Evolutionary conservation across 1,284 basidiomycete species (phyloP), one percentile per base, ranked within the genome.

Genomic region (Austroboletus niveus): DNA sequence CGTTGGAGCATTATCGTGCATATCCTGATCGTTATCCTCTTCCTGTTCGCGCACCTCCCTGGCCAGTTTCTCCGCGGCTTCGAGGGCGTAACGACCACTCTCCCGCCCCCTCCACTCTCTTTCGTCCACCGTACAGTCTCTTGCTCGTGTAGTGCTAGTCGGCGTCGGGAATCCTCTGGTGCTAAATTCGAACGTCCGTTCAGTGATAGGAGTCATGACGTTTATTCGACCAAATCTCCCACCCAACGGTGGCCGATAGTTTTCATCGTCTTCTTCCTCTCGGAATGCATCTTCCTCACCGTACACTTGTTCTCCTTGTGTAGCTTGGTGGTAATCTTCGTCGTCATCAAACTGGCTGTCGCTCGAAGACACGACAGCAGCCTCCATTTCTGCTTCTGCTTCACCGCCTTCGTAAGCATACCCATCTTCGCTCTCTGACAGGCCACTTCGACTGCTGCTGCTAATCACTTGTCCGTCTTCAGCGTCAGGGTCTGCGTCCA

Each of bases 171-270:
- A 56, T 12, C 66, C 71, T 30, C 81, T 75, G n/a, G 80, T 85
- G 57, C 80, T 84, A 65, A 81, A 94, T 67, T 98, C 95, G 62
- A 82, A 83, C 6, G 94, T 97, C 38, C 94, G 79, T 70, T 98
- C 95, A 5, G 91, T 92, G 64, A 98, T 96, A 1, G 94, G 94
- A 10, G 94, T 97, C 90, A 98, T 92, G 49, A 92, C 83, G 61
- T 91, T 85, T 71, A 92, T 89, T 52, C 76, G 77, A 24, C 87
- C 89, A 60, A 89, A 85, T 44, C 89, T 81, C 11, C 87, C 84
- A 24, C 87, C 85, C 51, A 87, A 73, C 17, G 85, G 85, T 9
- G 77, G 73, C 6, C 72, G 75, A 47, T 58, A 58, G 27, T 46
- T 57, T 5, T 62, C 62, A 22, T 66, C 68, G 10, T 65, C 67